Conservation (phyloP, 257 asterid genomes). For the Nicotiana undulata region DNA sequence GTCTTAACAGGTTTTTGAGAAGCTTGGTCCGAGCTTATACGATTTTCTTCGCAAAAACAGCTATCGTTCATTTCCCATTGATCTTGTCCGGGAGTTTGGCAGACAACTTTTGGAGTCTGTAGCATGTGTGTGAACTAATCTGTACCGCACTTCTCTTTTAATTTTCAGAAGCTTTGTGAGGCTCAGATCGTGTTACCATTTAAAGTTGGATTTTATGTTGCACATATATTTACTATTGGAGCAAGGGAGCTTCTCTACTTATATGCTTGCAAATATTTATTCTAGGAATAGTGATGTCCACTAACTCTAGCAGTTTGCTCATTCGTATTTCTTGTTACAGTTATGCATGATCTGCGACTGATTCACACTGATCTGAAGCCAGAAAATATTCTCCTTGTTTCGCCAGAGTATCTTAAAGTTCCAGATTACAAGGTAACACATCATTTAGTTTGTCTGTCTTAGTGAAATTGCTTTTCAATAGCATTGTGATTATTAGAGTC, state of each 20-base stretch:
- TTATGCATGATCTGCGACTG: slow-evolving; percentile 80
- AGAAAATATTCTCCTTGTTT: slow-evolving; percentile 85
- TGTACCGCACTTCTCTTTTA: slow-evolving; percentile 29
- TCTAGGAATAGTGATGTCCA: not conserved
- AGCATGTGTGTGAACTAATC: slow-evolving; percentile 84
- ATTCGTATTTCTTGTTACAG: slow-evolving; percentile 38
- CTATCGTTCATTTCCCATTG: slow-evolving; percentile 88
- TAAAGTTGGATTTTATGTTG: slow-evolving; percentile 4
- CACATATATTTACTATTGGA: slow-evolving; percentile 2
- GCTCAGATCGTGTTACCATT: not conserved
- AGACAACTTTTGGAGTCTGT: slow-evolving; percentile 98
- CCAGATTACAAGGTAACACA: slow-evolving; percentile 64
- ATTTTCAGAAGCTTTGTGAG: not conserved
- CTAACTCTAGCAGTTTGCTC: not conserved
- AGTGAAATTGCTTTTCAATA: not conserved
- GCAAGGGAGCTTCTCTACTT: slow-evolving; percentile 8
- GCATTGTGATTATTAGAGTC: not conserved
- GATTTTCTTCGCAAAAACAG: slow-evolving; percentile 94
- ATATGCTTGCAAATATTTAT: not conserved
- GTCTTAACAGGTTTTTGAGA: slow-evolving; percentile 96
- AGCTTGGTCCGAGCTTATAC: slow-evolving; percentile 98
- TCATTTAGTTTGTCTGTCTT: not conserved
- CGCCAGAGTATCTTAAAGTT: slow-evolving; percentile 66
- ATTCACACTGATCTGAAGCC: slow-evolving; percentile 97
- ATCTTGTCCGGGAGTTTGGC: slow-evolving; percentile 93